These are phyloP conservation scores for Suillus discolor DNA, from an alignment of 768 basidiomycete species.

Conservation along the genomic window DNA sequence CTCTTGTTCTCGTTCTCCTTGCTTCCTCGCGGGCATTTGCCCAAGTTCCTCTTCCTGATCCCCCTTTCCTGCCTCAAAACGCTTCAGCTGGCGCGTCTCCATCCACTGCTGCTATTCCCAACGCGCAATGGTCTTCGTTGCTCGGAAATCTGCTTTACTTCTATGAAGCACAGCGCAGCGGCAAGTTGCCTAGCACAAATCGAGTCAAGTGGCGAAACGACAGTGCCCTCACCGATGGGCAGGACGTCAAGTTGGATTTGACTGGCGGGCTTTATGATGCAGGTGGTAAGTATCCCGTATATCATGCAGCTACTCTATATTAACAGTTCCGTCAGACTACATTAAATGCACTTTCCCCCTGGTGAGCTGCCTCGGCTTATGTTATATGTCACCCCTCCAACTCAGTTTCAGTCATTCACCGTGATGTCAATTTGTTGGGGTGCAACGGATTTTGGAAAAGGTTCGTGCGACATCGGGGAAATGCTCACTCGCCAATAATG, in stretches of 20 bases:
- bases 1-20: slow-evolving; percentile 18
- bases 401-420: slow-evolving; percentile 61
- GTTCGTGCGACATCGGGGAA: slow-evolving; percentile 33
- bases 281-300: slow-evolving; percentile 58
- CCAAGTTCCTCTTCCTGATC: slow-evolving; percentile 66
- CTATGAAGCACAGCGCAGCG: slow-evolving; percentile 90
- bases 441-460: slow-evolving; percentile 80
- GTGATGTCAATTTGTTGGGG: slow-evolving; percentile 92
- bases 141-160: slow-evolving; percentile 85
- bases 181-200: slow-evolving; percentile 64
- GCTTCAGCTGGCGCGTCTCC: slow-evolving; percentile 54
- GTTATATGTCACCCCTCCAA: background rate
- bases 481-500: slow-evolving; percentile 3
- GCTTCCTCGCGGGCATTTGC: slow-evolving; percentile 38
- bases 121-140: slow-evolving; percentile 80
- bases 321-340: slow-evolving; percentile 55
- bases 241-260: slow-evolving; percentile 72
- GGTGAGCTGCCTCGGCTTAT: slow-evolving; percentile 41
- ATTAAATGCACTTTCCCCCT: slow-evolving; percentile 88
- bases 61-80: slow-evolving; percentile 65
- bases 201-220: slow-evolving; percentile 89
- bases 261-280: slow-evolving; percentile 93
- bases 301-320: slow-evolving; percentile 5
- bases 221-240: slow-evolving; percentile 76
- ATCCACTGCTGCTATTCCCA: slow-evolving; percentile 51